Base-by-base conservation (phyloP, 1,284 basidiomycete genomes). In the Trichosporon inkin region DNA sequence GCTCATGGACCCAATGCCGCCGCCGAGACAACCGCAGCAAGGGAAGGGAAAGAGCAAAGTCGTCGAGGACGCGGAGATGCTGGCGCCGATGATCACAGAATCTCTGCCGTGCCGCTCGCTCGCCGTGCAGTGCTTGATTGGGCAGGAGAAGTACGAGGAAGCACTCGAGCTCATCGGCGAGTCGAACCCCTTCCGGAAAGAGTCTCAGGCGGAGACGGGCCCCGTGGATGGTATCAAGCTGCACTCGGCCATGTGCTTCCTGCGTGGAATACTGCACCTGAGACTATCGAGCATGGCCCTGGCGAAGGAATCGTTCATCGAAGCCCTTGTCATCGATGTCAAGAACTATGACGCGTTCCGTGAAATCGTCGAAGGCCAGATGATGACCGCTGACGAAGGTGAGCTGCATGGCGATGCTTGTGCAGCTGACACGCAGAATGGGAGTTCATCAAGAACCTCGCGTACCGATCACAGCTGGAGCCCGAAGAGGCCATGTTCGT, bases 291-390 rank as follows among this genome's bases (percentile, higher is more conserved):
- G 92, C 7, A 85, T 88, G 13, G 88, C 90, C 47, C 85, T 89
- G 63, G 96, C 96, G 0, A 95, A 95, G 71, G 84, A 91, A 59
- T 89, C 88, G 65, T 97, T 98, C 73, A 88, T 98, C 85, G 92
- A 97, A 68, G 94, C 96, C 1, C 82, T 99, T 14, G 84, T 88
- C 0, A 81, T 98, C 13, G 96, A 99, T 70, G 91, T 99, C 24
- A 97, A 97, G 77, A 98, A 95, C 75, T 99, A 93, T 72, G 96
- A 99, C 67, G 89, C 92, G 1, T 99, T 97, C 70, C 85, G 89
- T 57, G 89, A 94, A 64, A 83, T 99, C 6, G 82, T 98, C 19
- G 88, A 87, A 40, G 90, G 92, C 2, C 89, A 94, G 73, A 93
- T 96, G 90, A 89, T 97, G 88, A 85, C 88, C 14, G 85, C 87